Evolutionary conservation across 1,284 basidiomycete genomes (phyloP), one percentile per base, ranked within the genome.

Genomic region (Ceratorhiza oryzae-sativae): DNA sequence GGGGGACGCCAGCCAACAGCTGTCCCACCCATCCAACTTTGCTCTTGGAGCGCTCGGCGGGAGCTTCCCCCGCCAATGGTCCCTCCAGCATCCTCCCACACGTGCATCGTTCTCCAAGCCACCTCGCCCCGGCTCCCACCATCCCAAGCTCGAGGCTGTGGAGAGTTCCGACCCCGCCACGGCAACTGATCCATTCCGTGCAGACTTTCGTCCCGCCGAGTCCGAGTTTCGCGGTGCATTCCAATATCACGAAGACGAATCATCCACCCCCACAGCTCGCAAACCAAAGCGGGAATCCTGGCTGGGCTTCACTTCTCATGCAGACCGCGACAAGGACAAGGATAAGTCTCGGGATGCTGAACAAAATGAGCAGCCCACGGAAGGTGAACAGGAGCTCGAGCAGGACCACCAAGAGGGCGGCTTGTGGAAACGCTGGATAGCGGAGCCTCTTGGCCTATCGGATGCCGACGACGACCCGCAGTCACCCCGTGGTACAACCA

Each of bases 351-450:
- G 42, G 30, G 60, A 49, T 20, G 42, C 12, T 15, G 62, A 55
- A 39, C 46, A 67, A 10, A 41, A 39, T 41, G 62, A 67, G 27
- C 62, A 55, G n/a, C 48, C 6, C 3, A n/a, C 42, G 15, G 62
- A 53, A 18, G 34, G 30, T 4, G 62, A 67, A 25, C 62, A 13
- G n/a, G 62, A 67, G 62, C 42, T 45, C 13, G 60, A 63, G 25
- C 46, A 46, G 15, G 60, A 51, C 12, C 49, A 27, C n/a, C 71
- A 74, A 5, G 62, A 71, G 61, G 61, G 53, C 39, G 70, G 73
- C 9, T 27, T 74, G 15, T 74, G 73, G 73, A 67, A 68, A 55
- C 55, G 60, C 8, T 74, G 73, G 73, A 71, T 74, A 18, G 71
- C 51, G 36, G 71, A 72, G 25, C 73, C 73, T 0, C 42, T 74